Base-by-base conservation (phyloP, 257 asterid genomes). In the Fraxinus excelsior region DNA sequence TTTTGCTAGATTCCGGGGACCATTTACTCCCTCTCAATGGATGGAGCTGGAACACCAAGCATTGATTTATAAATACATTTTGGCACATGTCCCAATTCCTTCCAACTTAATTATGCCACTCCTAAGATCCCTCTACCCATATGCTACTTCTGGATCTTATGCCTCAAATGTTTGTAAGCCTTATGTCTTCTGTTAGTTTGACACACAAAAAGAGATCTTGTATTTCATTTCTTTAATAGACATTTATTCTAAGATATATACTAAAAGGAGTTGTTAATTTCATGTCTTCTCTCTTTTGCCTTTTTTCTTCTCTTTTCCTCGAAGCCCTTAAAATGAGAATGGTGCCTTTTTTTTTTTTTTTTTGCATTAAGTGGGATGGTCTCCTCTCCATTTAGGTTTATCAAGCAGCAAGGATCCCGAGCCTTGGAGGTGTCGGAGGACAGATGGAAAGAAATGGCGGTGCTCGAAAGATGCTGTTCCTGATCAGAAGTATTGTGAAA, bases 381-480 rank as follows among this genome's bases (percentile, higher is more conserved):
- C 93, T 49, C 84, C 96, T 66, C 90, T 89, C 87, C 98, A 86
- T 89, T 90, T 91, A 40, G 98, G 97, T 77, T 90, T 76, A 78
- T 77, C 92, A 14, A 88, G 94, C 31, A 95, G 90, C 93, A 90
- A 89, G 19, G 98, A 93, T 73, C 96, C 98, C 2, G 98, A 95
- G 85, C 98, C 97, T 0, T 97, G 98, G 81, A 87, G 99, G 89
- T 95, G 98, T 71, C 90, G 98, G 84, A 93, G 99, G 74, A 94
- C 97, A 0, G 99, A 94, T 86, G 99, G 99, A 74, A 94, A 94
- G 91, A 94, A 94, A 83, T 93, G 99, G 98, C 97, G 98, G 81
- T 95, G 99, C 96, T 90, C 99, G 5, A 89, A 96, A 83, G 99
- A 95, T 83, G 97, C 97, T 49, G 97, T 91, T 77, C 94, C 94